phyloP scores from a whole-genome alignment of 2,329 filamentous ascomycete species.

The Aspergillus ruber region DNA sequence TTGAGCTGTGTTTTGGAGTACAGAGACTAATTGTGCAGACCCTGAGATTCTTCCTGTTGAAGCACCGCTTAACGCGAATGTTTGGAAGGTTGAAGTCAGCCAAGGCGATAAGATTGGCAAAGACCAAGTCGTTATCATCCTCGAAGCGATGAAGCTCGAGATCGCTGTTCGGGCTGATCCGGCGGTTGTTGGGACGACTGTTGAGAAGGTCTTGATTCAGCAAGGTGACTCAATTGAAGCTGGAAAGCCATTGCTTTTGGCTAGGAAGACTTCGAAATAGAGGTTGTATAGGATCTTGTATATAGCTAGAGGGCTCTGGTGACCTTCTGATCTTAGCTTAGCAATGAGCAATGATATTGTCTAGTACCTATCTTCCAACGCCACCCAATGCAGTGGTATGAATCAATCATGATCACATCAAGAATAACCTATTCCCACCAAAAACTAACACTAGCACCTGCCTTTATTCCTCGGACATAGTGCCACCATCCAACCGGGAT shows the following conservation, averaged over 20 bases:
- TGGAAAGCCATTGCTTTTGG: conserved; percentile 26
- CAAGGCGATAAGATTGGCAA: conserved; percentile 38
- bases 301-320: neutral
- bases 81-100: conserved; percentile 48
- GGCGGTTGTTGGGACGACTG: conserved; percentile 19
- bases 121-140: conserved; percentile 40
- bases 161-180: conserved; percentile 38
- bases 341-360: neutral
- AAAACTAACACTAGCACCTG: conserved; percentile 92
- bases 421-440: conserved; percentile 67
- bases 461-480: conserved; percentile 77
- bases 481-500: conserved; percentile 98
- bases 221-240: conserved; percentile 34
- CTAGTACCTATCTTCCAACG: neutral
- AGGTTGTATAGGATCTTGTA: neutral
- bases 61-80: conserved; percentile 45
- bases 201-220: conserved; percentile 37
- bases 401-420: neutral
- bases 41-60: conserved; percentile 33
- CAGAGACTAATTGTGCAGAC: conserved; percentile 16
- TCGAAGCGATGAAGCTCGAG: conserved; percentile 56
- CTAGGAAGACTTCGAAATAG: conserved; percentile 11
- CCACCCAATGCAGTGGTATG: no score
- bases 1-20: neutral
- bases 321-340: neutral